These are phyloP conservation scores for Dendrobium huoshanense DNA, from an alignment of 106 monocot genomes.

Conservation along the genomic window DNA sequence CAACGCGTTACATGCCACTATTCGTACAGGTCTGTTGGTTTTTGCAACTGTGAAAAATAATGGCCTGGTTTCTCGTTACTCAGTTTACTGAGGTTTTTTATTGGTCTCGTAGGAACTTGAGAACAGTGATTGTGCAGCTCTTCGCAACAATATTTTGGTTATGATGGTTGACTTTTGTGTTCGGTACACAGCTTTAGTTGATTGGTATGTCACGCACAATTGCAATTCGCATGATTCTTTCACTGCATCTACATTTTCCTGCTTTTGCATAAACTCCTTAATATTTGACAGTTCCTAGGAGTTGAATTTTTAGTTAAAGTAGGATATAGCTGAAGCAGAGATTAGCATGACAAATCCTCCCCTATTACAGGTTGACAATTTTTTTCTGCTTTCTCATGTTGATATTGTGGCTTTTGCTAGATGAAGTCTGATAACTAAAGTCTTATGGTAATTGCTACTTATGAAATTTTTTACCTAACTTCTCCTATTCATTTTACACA, in stretches of 20 bases:
- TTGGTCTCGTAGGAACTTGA: constrained; percentile 73
- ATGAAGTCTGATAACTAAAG: neutral
- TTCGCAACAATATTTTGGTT: constrained; percentile 88
- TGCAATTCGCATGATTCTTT: constrained; percentile 4
- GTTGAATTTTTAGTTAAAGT: neutral
- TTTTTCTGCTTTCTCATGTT: neutral
- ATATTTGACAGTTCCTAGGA: neutral
- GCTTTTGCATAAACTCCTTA: neutral
- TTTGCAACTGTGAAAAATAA: constrained; percentile 1
- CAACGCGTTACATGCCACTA: constrained; percentile 86
- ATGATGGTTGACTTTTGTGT: constrained; percentile 91
- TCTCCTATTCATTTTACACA: too few relatives aligned
- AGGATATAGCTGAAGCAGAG: neutral
- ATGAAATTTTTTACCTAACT: too few relatives aligned
- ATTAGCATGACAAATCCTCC: neutral
- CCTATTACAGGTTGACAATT: neutral
- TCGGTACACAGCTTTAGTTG: constrained; percentile 93
- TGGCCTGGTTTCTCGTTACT: constrained; percentile 7
- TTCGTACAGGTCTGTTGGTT: constrained; percentile 71
- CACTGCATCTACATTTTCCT: neutral
- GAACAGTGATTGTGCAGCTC: constrained; percentile 71
- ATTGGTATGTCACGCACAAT: constrained; percentile 46
- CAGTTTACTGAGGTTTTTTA: neutral
- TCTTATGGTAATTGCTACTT: too few relatives aligned
- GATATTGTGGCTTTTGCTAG: neutral